Conservation (phyloP, 768 basidiomycete species). For the Rhodotorula graminis region DNA sequence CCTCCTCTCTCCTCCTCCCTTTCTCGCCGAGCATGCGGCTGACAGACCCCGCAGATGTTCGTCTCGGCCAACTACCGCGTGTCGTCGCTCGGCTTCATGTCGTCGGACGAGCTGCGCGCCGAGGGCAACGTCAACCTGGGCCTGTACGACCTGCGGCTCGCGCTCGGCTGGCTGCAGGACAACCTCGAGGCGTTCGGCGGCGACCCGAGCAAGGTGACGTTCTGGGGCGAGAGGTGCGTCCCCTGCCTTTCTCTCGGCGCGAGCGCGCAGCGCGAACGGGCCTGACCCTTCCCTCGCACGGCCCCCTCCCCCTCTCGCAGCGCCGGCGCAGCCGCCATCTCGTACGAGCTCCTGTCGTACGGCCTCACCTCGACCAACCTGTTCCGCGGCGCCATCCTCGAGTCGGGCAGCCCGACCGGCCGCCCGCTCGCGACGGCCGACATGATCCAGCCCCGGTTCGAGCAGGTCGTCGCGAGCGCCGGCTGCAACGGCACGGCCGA, state of each 20-base stretch:
- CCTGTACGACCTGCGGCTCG: conserved; percentile 47
- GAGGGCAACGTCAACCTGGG: conserved; percentile 28
- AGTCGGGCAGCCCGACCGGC: conserved; percentile 16
- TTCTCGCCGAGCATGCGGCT: neutral
- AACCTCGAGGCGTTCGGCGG: conserved; percentile 66
- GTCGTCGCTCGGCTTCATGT: conserved; percentile 33
- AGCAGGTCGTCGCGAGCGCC: conserved; percentile 11
- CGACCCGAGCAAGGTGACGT: conserved; percentile 55
- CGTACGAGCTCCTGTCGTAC: conserved; percentile 18
- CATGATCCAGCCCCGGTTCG: neutral
- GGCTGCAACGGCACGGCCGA: conserved; percentile 15
- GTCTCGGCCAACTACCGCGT: conserved; percentile 36
- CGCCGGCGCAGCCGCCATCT: conserved; percentile 24
- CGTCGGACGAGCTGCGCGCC: conserved; percentile 2
- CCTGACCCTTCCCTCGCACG: too few species aligned
- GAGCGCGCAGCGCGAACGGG: too few species aligned
- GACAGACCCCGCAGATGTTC: conserved; percentile 6
- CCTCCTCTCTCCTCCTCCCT: too few species aligned
- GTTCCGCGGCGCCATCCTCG: conserved; percentile 34
- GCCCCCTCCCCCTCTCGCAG: neutral
- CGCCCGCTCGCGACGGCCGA: neutral
- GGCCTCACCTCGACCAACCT: conserved; percentile 23
- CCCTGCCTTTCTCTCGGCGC: too few species aligned
- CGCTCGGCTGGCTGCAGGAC: conserved; percentile 59
- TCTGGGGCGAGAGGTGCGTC: conserved; percentile 31